A percentile compares a stretch with the other conserved stretches of the same genome.
phyloP scores from a whole-genome alignment of 208 protist genomes.

The Trypanosoma lewisi region DNA sequence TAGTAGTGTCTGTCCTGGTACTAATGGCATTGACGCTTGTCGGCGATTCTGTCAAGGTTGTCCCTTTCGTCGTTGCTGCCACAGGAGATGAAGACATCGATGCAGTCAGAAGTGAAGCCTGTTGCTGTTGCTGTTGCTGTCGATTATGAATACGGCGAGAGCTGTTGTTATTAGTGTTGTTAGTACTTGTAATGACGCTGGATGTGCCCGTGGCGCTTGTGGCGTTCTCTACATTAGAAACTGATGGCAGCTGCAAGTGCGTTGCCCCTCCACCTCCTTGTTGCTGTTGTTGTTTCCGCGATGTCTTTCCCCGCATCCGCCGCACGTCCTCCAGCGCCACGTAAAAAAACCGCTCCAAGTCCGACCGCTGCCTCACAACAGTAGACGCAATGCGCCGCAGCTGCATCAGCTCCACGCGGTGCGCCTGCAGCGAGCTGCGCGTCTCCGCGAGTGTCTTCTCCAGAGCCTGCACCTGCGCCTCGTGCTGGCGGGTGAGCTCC shows the following conservation, averaged over 20 bases:
- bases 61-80: not conserved
- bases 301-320: slow-evolving; percentile 19
- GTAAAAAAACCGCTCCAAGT: slow-evolving; percentile 81
- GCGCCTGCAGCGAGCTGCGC: slow-evolving; percentile 34
- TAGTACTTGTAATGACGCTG: not conserved
- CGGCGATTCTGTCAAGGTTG: not conserved
- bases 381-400: slow-evolving; percentile 46
- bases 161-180: not conserved
- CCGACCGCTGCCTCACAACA: slow-evolving; percentile 66
- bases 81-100: not conserved
- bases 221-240: not conserved
- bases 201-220: not conserved
- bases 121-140: not conserved
- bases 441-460: slow-evolving; percentile 50
- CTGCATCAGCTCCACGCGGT: slow-evolving; percentile 51
- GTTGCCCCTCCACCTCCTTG: not conserved
- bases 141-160: too few species aligned
- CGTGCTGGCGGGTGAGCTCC: slow-evolving; percentile 35
- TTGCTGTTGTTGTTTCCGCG: not conserved
- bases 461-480: slow-evolving; percentile 35
- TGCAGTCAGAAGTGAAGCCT: not conserved
- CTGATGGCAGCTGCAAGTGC: not conserved
- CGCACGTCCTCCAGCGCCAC: slow-evolving; percentile 62
- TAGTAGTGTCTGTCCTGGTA: not conserved
- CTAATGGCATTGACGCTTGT: not conserved